phyloP scores from a whole-genome alignment of 2,329 filamentous ascomycete genomes.

The Dryadomyces sulphureus region DNA sequence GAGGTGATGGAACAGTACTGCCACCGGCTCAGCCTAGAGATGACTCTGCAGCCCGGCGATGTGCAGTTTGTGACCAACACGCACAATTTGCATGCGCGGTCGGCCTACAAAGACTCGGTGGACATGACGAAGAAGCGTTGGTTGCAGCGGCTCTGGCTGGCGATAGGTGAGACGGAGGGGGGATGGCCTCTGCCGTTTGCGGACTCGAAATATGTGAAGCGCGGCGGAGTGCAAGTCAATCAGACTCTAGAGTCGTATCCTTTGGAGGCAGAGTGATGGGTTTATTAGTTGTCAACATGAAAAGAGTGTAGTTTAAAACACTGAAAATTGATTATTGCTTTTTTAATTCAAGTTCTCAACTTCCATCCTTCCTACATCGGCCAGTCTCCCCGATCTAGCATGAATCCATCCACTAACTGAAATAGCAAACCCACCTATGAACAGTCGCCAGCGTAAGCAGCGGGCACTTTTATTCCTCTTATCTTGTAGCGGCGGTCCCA shows the following conservation, averaged over 20 bases:
- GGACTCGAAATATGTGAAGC: slow-evolving; percentile 1
- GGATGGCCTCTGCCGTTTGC: slow-evolving; percentile 1
- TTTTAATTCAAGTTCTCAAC: no score
- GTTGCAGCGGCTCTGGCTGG: slow-evolving; percentile 1
- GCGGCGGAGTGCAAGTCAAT: slow-evolving; percentile 1
- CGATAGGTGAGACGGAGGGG: neutral
- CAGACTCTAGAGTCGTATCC: neutral
- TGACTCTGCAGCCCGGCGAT: slow-evolving; percentile 1
- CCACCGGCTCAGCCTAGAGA: neutral
- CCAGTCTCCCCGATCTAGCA: no score
- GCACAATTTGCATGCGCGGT: slow-evolving; percentile 1
- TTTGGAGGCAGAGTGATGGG: neutral
- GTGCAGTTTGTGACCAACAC: slow-evolving; percentile 2
- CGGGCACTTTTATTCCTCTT: no score
- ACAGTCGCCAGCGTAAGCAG: no score
- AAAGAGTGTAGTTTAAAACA: no score
- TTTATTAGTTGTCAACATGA: no score
- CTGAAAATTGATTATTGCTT: no score
- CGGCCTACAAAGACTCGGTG: neutral
- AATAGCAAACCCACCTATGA: no score
- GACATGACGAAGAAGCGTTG: neutral
- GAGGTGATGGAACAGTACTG: neutral
- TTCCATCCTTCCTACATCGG: no score
- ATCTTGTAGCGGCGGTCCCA: no score
- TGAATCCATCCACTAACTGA: no score